Evolutionary conservation across 2,329 filamentous ascomycete species (phyloP).

Genomic region (Verticillium dahliae): DNA sequence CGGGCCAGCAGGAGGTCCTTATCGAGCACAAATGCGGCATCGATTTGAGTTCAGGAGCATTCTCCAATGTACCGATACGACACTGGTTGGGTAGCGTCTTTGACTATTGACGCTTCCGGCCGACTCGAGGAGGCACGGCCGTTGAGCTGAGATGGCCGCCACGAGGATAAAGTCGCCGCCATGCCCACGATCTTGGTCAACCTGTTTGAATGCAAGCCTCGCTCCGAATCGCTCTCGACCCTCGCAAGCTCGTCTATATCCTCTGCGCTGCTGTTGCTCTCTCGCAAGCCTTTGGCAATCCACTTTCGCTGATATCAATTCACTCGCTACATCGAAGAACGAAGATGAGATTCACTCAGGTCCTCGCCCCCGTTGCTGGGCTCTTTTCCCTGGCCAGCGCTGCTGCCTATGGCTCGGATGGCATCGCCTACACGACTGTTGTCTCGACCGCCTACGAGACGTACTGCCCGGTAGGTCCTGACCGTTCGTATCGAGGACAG

Average conservation of each 20-base stretch:
- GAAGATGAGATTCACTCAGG: slow-evolving; percentile 24
- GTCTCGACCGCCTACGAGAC: slow-evolving; percentile 30
- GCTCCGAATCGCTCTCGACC: not conserved
- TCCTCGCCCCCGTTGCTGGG: slow-evolving; percentile 22
- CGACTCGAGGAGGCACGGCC: not conserved
- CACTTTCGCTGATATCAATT: slow-evolving; percentile 11
- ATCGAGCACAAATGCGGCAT: not conserved
- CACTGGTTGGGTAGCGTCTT: not conserved
- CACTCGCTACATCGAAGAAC: slow-evolving; percentile 14
- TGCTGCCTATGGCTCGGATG: slow-evolving; percentile 13
- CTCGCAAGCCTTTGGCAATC: slow-evolving; percentile 9
- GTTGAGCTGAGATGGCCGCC: not conserved
- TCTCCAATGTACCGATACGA: not conserved
- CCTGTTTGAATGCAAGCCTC: not conserved
- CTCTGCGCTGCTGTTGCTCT: not conserved
- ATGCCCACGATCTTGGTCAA: not conserved
- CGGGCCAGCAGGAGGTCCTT: not conserved
- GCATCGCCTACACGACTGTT: slow-evolving; percentile 25
- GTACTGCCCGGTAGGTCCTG: slow-evolving; percentile 33
- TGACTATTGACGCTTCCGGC: not conserved
- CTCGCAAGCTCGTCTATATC: not conserved
- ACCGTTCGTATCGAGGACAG: not conserved
- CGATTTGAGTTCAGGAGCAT: not conserved
- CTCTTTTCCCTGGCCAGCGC: slow-evolving; percentile 22
- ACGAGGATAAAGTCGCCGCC: not conserved